These are phyloP conservation scores for Mimosa bimucronata DNA, from an alignment of 306 rosid species.

Conservation along the genomic window DNA sequence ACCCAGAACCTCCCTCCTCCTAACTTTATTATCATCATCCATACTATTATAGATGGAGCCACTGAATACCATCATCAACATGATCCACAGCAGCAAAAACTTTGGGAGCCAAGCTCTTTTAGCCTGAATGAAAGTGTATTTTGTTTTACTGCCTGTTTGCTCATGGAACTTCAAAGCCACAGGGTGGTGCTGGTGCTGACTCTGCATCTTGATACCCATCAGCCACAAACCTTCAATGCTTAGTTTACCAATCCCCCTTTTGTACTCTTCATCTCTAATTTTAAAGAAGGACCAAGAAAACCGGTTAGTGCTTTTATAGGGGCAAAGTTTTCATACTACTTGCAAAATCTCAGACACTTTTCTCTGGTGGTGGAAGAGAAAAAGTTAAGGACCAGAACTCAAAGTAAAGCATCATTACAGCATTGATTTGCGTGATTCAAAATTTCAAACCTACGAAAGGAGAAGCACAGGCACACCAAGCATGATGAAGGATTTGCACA, in stretches of 20 bases:
- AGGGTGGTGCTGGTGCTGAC: slow-evolving; percentile 59
- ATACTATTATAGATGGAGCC: slow-evolving; percentile 52
- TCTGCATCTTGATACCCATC: slow-evolving; percentile 69
- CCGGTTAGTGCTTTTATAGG: slow-evolving; percentile 37
- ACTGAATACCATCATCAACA: slow-evolving; percentile 62
- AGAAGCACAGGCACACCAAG: slow-evolving; percentile 45
- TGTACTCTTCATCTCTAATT: slow-evolving; percentile 50
- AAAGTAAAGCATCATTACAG: slow-evolving; percentile 53
- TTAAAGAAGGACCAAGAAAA: slow-evolving; percentile 40
- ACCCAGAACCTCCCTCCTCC: slow-evolving; percentile 76
- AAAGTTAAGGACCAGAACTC: slow-evolving; percentile 44
- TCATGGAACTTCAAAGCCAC: slow-evolving; percentile 71
- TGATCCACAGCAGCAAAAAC: slow-evolving; percentile 64
- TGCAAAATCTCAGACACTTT: slow-evolving; percentile 48
- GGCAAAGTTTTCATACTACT: slow-evolving; percentile 45
- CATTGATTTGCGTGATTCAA: slow-evolving; percentile 73
- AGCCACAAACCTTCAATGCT: slow-evolving; percentile 38
- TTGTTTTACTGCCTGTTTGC: slow-evolving; percentile 68
- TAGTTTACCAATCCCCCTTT: slow-evolving; percentile 37
- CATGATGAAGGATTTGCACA: slow-evolving; percentile 40
- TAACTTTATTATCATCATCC: slow-evolving; percentile 84
- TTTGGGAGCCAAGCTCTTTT: slow-evolving; percentile 78
- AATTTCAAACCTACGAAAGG: slow-evolving; percentile 57
- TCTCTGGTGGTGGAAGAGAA: slow-evolving; percentile 39
- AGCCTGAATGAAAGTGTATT: slow-evolving; percentile 76